Base-by-base conservation (phyloP, 2,329 filamentous ascomycete species). In the Plenodomus lindquistii region DNA sequence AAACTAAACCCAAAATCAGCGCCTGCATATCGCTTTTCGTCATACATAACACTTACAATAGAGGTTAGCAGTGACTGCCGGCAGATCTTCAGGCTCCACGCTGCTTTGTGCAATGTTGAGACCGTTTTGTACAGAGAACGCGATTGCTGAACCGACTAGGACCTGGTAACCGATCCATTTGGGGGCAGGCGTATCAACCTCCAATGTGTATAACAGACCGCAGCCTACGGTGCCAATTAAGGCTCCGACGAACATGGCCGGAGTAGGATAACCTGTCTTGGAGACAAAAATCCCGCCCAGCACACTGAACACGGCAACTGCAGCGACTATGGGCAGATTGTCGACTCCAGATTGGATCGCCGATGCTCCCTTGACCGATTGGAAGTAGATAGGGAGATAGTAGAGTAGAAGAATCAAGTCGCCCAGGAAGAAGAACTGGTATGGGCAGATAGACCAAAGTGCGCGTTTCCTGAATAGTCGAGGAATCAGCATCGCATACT, bases 91-190 rank as follows among this genome's bases (percentile, higher is more conserved):
- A 73, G 24, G 75, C 59, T 27, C 73, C 65, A 1, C 65, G 0
- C 74, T 73, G 9, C 75, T 71, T 47, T 79, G 76, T 1, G 75
- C 73, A 1, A 74, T 75, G 29, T 78, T 67, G 46, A 76, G 69
- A 0, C 74, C 68, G 46, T 77, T 72, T 36, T 78, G 76, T 37
- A 78, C 73, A 15, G 71, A 67, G 2, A 74, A 57, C 2, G 76
- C 76, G 4, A 73, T 65, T 2, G 76, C 77, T 4, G 69, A 36
- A 10, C 72, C 71, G 0, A 63, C 62, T 7, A 74, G 48, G 36
- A 75, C 55, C 39, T 75, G 73, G 51, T 75, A 75, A 2, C 71
- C 72, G 38, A 75, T 71, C 73, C 73, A 76, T 22, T 66, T 34
- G 41, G 59, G 43, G 5, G 62, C 44, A 13, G 60, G 49, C 2